phyloP scores from a whole-genome alignment of 2,329 filamentous ascomycete genomes.

The Pseudogymnoascus sp. region DNA sequence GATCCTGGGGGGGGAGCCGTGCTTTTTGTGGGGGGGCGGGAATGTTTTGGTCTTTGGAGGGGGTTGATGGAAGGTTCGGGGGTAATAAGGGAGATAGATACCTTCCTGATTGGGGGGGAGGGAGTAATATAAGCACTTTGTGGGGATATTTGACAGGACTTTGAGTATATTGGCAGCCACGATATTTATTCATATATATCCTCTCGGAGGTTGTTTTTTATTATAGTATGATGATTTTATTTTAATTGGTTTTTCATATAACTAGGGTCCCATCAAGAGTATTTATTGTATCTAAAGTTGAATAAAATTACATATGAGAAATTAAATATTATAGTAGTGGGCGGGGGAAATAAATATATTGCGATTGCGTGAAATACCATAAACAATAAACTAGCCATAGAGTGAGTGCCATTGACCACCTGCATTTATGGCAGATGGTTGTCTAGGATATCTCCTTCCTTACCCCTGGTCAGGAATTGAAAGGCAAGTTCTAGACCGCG shows the following conservation, averaged over 20 bases:
- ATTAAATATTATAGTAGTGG: neutral
- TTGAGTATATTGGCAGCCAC: no score
- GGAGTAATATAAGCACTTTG: neutral
- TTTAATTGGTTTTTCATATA: no score
- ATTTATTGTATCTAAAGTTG: neutral
- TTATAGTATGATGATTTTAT: no score
- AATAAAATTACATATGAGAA: neutral
- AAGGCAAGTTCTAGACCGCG: neutral
- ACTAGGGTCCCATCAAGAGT: no score
- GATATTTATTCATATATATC: no score
- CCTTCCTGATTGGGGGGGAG: neutral
- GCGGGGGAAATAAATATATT: neutral
- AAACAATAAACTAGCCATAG: neutral
- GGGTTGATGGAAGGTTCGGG: neutral
- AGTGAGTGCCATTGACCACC: neutral
- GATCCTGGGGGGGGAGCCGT: neutral
- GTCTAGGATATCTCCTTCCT: neutral
- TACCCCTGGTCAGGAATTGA: neutral
- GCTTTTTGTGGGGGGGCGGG: neutral
- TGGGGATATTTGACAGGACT: no score
- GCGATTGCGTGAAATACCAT: neutral
- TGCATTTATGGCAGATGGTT: neutral
- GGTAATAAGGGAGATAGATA: neutral
- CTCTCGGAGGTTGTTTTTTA: no score
- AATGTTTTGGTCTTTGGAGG: no score